Evolutionary conservation across 345 rosid genomes (phyloP), one percentile per base, ranked within the genome.

Genomic region (Durio zibethinus): DNA sequence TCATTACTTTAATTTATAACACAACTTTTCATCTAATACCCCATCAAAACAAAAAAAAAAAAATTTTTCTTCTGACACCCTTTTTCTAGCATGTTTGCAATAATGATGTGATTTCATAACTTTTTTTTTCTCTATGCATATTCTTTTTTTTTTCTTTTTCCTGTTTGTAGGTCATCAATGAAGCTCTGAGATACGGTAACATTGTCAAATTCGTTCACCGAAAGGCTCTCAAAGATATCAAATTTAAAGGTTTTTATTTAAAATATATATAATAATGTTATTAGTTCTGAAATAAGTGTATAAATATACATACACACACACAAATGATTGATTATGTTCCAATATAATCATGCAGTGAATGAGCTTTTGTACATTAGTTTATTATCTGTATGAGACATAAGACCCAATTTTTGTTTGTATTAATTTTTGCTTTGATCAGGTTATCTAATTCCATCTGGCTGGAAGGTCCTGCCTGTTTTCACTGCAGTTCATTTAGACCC

Each of bases 401-500:
- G 48, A 74, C 23, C 18, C 23, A 16, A 27, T 15, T 5, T n/a
- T n/a, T n/a, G n/a, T n/a, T n/a, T n/a, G n/a, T 20, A 31, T 60
- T 11, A 29, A 33, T 74, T 64, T 33, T 3, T 21, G 47, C 14
- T 36, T 78, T 25, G 42, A 64, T 77, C 85, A 88, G 89, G 74
- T 76, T 82, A 84, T 75, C 15, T 81, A 36, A 88, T 88, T 82
- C 90, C 88, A 29, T 82, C 83, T 21, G 92, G 92, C 4, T 88
- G 90, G 92, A 84, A 88, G 78, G 92, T 88, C 53, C 90, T 88
- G 7, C 92, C 90, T 21, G 90, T 87, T 56, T 85, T 88, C 21
- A 81, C 87, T 65, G 90, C 90, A 15, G 88, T 85, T 43, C 89
- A 87, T 80, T 73, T 88, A 70, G 90, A 88, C 74, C 65, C 87